Percentiles rank a stretch among this genome's conserved stretches.
Conservation (phyloP, 148 eudicot species). For the Dysphania ambrosioides region DNA sequence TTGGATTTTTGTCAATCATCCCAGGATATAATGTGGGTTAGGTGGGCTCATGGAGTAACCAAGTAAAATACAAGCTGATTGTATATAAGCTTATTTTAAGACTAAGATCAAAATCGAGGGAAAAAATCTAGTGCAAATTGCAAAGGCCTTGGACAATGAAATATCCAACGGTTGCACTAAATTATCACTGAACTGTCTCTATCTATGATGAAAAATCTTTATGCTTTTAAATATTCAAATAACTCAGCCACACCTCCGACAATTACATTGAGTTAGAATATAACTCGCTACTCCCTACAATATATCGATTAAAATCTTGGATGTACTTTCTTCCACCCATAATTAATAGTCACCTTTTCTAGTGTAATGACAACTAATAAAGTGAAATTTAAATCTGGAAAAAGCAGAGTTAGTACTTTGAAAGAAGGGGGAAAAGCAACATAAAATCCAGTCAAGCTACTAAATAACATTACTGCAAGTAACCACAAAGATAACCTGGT, state of each 20-base stretch:
- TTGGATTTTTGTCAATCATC: background rate
- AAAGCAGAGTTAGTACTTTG: background rate
- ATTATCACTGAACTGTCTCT: background rate
- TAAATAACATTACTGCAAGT: conserved; percentile 1
- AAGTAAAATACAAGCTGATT: background rate
- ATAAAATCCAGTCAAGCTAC: background rate
- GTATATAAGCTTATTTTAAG: background rate
- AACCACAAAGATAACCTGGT: conserved; percentile 14
- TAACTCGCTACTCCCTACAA: background rate
- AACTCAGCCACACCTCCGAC: background rate
- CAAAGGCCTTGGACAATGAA: background rate
- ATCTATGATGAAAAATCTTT: background rate
- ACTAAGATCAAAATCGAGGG: background rate
- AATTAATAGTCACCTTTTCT: too few species aligned
- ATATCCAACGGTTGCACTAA: background rate
- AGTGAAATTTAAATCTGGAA: background rate
- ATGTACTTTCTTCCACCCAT: background rate
- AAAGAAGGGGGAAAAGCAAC: background rate
- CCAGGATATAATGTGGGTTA: background rate
- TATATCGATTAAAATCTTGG: background rate
- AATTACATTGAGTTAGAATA: background rate
- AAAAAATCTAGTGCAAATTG: background rate
- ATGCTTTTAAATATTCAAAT: conserved; percentile 13
- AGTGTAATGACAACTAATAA: background rate
- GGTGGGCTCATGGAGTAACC: background rate